phyloP scores from a whole-genome alignment of 2,329 filamentous ascomycete species.

The Fusarium metavorans region DNA sequence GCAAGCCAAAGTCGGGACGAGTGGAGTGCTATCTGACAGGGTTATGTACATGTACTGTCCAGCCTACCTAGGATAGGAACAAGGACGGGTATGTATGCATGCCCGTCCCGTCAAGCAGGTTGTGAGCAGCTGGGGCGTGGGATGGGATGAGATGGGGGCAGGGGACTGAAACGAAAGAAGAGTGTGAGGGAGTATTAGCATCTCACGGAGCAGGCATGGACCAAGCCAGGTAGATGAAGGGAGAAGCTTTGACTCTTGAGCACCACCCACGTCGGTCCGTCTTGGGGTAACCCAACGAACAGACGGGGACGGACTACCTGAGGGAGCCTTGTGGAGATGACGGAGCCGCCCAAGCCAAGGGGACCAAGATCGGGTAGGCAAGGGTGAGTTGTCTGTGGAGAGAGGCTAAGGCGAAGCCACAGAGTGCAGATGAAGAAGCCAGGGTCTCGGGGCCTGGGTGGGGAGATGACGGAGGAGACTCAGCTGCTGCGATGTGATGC shows the following conservation, averaged over 20 bases:
- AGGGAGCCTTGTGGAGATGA: slow-evolving; percentile 32
- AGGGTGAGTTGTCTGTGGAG: slow-evolving; percentile 33
- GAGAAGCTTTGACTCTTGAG: slow-evolving; percentile 16
- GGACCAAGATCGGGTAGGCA: slow-evolving; percentile 29
- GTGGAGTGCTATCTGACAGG: slow-evolving; percentile 30
- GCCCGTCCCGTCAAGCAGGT: neutral
- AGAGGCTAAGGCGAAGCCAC: slow-evolving; percentile 28
- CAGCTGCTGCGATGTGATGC: neutral
- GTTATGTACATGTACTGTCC: slow-evolving; percentile 27
- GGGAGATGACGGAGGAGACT: slow-evolving; percentile 29
- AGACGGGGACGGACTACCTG: neutral
- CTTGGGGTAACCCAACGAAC: slow-evolving; percentile 22
- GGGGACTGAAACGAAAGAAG: neutral
- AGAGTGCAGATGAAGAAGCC: slow-evolving; percentile 36
- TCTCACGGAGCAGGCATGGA: slow-evolving; percentile 17
- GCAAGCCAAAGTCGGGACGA: slow-evolving; percentile 22
- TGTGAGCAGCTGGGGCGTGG: neutral
- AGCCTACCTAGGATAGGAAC: neutral
- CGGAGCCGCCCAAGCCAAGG: slow-evolving; percentile 20
- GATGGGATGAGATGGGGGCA: neutral
- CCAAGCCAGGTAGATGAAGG: slow-evolving; percentile 7
- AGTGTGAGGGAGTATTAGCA: slow-evolving; percentile 20
- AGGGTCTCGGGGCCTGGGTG: slow-evolving; percentile 27
- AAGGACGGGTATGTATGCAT: slow-evolving; percentile 11
- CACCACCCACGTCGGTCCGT: neutral